Base-by-base conservation (phyloP, 2,329 filamentous ascomycete species). In the Amesomyces nigricolor region DNA sequence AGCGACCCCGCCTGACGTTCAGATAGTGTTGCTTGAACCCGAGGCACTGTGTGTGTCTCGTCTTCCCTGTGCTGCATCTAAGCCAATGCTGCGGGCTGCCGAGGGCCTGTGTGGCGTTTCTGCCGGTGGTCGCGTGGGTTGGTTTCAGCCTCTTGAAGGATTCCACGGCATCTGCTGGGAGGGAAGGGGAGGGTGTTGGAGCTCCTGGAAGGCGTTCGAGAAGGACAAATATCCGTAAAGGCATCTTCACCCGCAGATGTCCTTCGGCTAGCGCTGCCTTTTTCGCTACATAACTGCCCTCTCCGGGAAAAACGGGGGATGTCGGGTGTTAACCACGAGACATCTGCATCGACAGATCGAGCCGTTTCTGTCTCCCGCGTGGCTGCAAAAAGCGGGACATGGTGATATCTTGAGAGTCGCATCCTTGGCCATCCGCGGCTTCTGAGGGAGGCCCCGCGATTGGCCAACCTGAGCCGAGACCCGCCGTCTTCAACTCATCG, bases 381-480 rank as follows among this genome's bases (percentile, higher is more conserved):
- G n/a, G 13, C 22, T 16, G 43, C n/a, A 30, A 30, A n/a, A 16
- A 45, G 11, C 11, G 17, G 45, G 30, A 13, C 39, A 16, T 26
- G 40, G 17, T 5, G n/a, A 35, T 22, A 39, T n/a, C 42, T 44
- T 29, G 16, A 16, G 52, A 53, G 44, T 49, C 53, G 49, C 56
- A 47, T 49, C 32, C 54, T 22, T 53, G 51, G 51, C 22, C 53
- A 54, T 43, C 51, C 51, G 50, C 56, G 51, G 26, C 53, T 38
- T 54, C 50, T 32, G 32, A 39, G 37, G 48, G 39, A 53, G 29
- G 16, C 32, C 22, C 37, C 42, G 47, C 52, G 45, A 60, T 58
- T 60, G 58, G 58, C 17, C 37, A 37, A 17, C 4, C 32, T 11
- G 5, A 19, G 46, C 3, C 4, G 6, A 30, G 57, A 49, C 35